Base-by-base conservation (phyloP, 352 stramenopile genomes). In the Stramenopiles sp. region DNA sequence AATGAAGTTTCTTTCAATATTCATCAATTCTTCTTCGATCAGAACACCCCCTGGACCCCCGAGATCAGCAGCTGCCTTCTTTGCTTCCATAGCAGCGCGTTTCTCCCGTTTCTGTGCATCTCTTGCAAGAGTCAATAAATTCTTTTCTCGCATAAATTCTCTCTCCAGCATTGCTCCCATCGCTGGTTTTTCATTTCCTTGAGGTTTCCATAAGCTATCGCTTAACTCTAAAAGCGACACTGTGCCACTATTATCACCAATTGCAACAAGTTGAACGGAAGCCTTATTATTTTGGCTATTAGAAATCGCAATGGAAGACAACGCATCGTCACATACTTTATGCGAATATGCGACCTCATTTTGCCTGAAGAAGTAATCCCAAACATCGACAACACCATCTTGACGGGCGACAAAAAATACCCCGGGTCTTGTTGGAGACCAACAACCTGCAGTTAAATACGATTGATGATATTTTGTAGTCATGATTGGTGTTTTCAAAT, bases 291-390 rank as follows among this genome's bases (percentile, higher is more conserved):
- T 83, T n/a, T n/a, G n/a, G n/a, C n/a, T n/a, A 19, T 71, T 68
- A 49, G 92, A 74, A 40, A 92, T 65, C 34, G 64, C 71, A 38
- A 93, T 81, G 36, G 65, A 61, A 21, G 67, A 89, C 12, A 91
- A 62, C 29, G 65, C 55, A 12, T 64, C 58, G 41, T 88, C 69
- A 22, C 74, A 66, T 26, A 93, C 73, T 53, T 93, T 93, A 59
- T 93, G 77, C 28, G 64, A 84, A 54, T 92, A 93, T 12, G 73
- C 78, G 35, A 89, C 67, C 48, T 91, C 78, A 52, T 87, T 90
- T 50, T 93, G 78, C 2, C 70, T 69, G 49, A 91, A 86, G 51
- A 87, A 88, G 45, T 88, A 88, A 51, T 93, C 78, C 78, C 78
- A 93, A 28, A 92, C 66, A 53, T 92, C 75, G 32, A 91, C 62